Conservation (phyloP, 345 rosid species). For the Eucalyptus brandiana region DNA sequence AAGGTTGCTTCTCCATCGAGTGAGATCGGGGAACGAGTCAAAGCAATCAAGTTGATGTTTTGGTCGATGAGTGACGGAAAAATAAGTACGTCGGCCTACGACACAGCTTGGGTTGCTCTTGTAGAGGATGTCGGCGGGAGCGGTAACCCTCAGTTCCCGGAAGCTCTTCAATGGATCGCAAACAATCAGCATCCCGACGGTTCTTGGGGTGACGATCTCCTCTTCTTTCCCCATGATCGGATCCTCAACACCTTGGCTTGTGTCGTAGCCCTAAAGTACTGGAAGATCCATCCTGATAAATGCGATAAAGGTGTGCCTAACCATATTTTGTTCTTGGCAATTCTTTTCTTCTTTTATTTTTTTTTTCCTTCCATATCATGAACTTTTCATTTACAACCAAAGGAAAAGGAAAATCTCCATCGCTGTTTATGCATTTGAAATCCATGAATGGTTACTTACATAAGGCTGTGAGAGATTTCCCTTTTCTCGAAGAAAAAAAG, state of each 20-base stretch:
- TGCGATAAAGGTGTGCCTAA: constrained; percentile 39
- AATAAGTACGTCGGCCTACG: constrained; percentile 77
- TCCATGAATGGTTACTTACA: not conserved
- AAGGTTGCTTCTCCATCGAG: constrained; percentile 11
- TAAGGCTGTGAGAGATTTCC: not conserved
- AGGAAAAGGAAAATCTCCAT: not conserved
- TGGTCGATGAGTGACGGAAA: constrained; percentile 74
- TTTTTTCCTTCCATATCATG: not conserved
- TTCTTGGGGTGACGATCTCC: constrained; percentile 70
- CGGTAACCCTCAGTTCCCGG: constrained; percentile 67
- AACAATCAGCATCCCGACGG: constrained; percentile 75
- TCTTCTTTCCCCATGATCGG: constrained; percentile 73
- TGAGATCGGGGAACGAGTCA: constrained; percentile 33
- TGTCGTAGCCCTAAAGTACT: constrained; percentile 63
- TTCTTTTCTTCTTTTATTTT: not conserved
- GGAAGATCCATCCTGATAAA: constrained; percentile 65
- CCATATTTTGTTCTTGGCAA: not conserved
- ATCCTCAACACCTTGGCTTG: constrained; percentile 79
- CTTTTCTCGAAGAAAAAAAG: not conserved
- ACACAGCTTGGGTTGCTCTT: constrained; percentile 95
- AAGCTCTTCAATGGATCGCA: constrained; percentile 65
- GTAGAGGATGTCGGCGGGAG: constrained; percentile 36
- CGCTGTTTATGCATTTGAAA: not conserved
- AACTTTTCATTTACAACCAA: not conserved
- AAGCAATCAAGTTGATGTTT: constrained; percentile 35